Evolutionary conservation across 441 rosid genomes (phyloP), one percentile per base, ranked within the genome.

Genomic region (Pelargonium citronellum): DNA sequence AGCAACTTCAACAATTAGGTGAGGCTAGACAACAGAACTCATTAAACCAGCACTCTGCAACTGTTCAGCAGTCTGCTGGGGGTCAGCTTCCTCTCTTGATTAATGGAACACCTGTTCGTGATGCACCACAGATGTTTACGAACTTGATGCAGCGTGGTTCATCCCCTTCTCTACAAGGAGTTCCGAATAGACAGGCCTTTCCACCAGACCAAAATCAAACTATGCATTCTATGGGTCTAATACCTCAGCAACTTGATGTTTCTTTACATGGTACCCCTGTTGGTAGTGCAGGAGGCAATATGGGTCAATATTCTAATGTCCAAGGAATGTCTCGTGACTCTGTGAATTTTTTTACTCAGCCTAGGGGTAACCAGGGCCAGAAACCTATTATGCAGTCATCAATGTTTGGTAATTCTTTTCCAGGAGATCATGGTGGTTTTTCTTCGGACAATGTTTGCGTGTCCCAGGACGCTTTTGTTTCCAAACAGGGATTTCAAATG

Each of bases 41-140:
- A 17, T n/a, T 79, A 15, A 83, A 76, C 77, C 84, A 78, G 41
- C 73, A 70, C 66, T 77, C 83, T 46, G 69, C 79, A 41, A 55
- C 74, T 30, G 68, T 72, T 66, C 80, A 76, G 75, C 80, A 79
- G 64, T 72, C 75, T 44, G 76, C 64, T 6, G 78, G 71, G 20
- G 78, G 75, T 68, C 81, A 79, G 74, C 74, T 79, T 43, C 71
- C 81, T 34, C 72, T 79, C 64, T 76, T 77, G 6, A 72, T 77
- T 53, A 80, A 80, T 76, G 88, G 85, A 80, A 82, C 77, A 11
- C 87, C 86, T 66, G 70, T 83, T 20, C 78, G 77, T 74, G 86
- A 83, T 67, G 68, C 77, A 9, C 78, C 88, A 57, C 87, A 77
- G 61, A 76, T 80, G 76, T 73, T 79, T 69, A 75, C 80, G 73